phyloP scores from a whole-genome alignment of 1,284 basidiomycete genomes.

The Tilletia caries region DNA sequence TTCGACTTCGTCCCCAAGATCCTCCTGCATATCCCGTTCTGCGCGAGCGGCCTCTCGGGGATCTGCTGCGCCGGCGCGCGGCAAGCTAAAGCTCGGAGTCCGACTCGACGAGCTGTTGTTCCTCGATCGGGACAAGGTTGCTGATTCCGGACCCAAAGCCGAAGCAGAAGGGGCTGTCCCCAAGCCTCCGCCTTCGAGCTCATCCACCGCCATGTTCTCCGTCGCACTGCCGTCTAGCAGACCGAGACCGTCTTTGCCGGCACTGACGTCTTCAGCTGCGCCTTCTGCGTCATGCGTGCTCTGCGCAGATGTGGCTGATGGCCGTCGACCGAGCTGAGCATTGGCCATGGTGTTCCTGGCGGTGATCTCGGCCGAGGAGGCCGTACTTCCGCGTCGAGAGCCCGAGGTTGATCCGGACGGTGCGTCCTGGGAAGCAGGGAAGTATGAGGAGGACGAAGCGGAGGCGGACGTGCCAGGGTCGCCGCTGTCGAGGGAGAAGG shows the following conservation, averaged over 20 bases:
- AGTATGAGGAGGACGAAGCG: not conserved
- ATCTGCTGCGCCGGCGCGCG: slow-evolving; percentile 26
- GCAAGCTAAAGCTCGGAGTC: slow-evolving; percentile 35
- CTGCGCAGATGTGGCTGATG: not conserved
- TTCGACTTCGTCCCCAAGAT: slow-evolving; percentile 27
- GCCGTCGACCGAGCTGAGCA: slow-evolving; percentile 9
- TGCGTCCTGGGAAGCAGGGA: not conserved
- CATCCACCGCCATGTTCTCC: not conserved
- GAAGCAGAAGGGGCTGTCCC: not conserved
- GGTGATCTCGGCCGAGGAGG: slow-evolving; percentile 2
- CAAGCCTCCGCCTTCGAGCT: slow-evolving; percentile 9
- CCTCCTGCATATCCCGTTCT: slow-evolving; percentile 27
- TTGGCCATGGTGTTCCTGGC: slow-evolving; percentile 5
- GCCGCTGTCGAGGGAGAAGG: slow-evolving; percentile 3
- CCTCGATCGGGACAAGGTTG: slow-evolving; percentile 38
- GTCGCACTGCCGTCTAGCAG: not conserved
- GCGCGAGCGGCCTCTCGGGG: slow-evolving; percentile 29
- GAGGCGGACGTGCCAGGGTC: not conserved
- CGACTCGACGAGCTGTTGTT: slow-evolving; percentile 33
- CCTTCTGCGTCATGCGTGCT: not conserved
- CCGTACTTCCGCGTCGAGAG: not conserved
- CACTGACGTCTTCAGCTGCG: not conserved
- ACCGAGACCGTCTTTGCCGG: not conserved
- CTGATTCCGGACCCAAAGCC: not conserved
- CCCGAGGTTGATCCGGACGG: not conserved